phyloP scores from a whole-genome alignment of 2,329 filamentous ascomycete genomes.

The Aspergillus tanneri region DNA sequence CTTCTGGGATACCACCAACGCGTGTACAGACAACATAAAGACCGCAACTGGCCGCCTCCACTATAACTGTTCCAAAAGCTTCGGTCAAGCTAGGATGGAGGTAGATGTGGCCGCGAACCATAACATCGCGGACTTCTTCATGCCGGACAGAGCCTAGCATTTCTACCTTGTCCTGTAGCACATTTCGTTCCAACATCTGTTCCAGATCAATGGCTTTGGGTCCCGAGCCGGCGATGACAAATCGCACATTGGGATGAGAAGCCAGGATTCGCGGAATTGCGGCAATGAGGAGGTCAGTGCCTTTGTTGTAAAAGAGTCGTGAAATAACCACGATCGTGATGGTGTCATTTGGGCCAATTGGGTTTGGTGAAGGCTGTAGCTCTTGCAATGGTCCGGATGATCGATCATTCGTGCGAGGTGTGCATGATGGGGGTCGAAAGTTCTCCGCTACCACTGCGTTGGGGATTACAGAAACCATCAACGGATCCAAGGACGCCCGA shows the following conservation, averaged over 20 bases:
- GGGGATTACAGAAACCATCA: conserved; percentile 97
- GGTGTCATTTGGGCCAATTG: conserved; percentile 75
- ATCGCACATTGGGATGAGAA: conserved; percentile 86
- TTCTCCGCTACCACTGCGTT: conserved; percentile 97
- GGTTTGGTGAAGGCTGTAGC: conserved; percentile 58
- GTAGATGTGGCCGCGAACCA: conserved; percentile 96
- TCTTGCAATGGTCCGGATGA: conserved; percentile 26
- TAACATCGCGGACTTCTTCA: conserved; percentile 94
- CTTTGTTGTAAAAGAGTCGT: conserved; percentile 97
- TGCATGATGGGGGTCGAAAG: conserved; percentile 70
- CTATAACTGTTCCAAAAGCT: conserved; percentile 95
- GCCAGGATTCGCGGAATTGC: conserved; percentile 90
- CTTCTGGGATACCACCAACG: conserved; percentile 94
- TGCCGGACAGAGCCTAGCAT: conserved; percentile 90
- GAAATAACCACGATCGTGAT: conserved; percentile 98
- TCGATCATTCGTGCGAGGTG: conserved; percentile 39
- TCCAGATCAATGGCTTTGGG: conserved; percentile 97
- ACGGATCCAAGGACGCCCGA: conserved; percentile 85
- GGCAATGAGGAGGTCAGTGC: conserved; percentile 93
- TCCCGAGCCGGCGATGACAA: conserved; percentile 93
- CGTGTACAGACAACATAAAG: conserved; percentile 95
- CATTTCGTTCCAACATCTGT: conserved; percentile 95
- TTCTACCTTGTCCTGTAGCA: conserved; percentile 88
- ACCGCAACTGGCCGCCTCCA: conserved; percentile 93
- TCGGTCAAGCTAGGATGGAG: conserved; percentile 93